A percentile compares a stretch with the other conserved stretches of the same genome.
phyloP scores from a whole-genome alignment of 345 rosid genomes.

The Corchorus capsularis region DNA sequence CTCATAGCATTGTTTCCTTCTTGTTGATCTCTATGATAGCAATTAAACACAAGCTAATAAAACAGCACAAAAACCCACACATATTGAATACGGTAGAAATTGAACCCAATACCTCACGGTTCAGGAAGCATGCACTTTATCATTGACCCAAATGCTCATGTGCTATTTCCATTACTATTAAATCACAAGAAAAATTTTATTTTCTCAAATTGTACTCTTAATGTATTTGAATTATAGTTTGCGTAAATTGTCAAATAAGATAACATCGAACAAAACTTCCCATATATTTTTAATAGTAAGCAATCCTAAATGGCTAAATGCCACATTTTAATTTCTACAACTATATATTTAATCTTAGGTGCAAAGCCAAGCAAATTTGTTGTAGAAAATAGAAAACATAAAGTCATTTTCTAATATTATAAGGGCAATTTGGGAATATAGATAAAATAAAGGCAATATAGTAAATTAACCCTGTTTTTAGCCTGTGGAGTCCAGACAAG shows the following conservation, averaged over 20 bases:
- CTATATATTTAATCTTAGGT: background rate
- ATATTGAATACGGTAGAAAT: no score
- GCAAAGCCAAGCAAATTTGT: background rate
- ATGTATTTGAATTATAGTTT: background rate
- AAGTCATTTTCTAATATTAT: background rate
- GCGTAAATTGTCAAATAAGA: slow-evolving; percentile 6
- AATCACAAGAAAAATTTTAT: no score
- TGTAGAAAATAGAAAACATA: background rate
- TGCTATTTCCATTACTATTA: no score
- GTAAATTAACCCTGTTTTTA: background rate
- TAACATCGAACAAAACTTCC: background rate
- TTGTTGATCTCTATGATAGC: no score
- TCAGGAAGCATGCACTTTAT: no score
- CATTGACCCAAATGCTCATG: no score
- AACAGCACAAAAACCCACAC: no score
- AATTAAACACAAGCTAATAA: no score
- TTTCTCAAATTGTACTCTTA: no score
- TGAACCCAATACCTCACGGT: no score
- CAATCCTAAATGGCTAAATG: slow-evolving; percentile 10
- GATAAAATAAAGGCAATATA: background rate
- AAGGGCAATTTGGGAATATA: slow-evolving; percentile 8
- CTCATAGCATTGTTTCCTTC: no score
- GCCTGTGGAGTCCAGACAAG: slow-evolving; percentile 22
- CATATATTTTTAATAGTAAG: background rate
- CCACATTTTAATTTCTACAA: background rate